Evolutionary conservation across 1,284 basidiomycete genomes (phyloP).

Genomic region (Trametes polyzona): DNA sequence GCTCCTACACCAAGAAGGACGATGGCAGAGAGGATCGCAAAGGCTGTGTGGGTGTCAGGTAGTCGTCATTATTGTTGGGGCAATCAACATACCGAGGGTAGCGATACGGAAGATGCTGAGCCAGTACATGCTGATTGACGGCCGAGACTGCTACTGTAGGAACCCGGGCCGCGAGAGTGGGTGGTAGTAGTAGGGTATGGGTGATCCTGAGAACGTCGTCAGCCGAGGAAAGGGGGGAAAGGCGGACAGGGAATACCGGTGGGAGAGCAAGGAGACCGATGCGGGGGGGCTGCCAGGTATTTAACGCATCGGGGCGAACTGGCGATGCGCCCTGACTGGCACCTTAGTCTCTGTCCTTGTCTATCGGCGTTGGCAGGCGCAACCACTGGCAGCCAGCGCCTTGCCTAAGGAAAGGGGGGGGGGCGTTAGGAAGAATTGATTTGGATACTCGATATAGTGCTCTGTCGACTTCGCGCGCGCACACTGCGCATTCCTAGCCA

Average conservation of each 20-base stretch:
- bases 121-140: conserved; percentile 11
- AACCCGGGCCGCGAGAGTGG: neutral
- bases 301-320: neutral
- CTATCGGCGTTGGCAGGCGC: conserved; percentile 4
- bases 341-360: conserved; percentile 19
- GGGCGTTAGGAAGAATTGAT: neutral
- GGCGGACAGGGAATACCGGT: too few species aligned
- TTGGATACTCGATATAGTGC: conserved; percentile 14
- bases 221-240: too few species aligned
- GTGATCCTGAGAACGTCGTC: neutral
- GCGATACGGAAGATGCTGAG: conserved; percentile 16
- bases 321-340: neutral
- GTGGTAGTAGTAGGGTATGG: too few species aligned
- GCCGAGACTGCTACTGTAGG: neutral
- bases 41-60: conserved; percentile 6
- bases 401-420: neutral
- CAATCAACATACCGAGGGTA: conserved; percentile 7
- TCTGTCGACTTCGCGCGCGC: conserved; percentile 6
- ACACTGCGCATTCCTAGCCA: conserved; percentile 8
- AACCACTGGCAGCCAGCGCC: conserved; percentile 11
- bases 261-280: neutral
- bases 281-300: neutral
- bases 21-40: conserved; percentile 12
- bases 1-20: conserved; percentile 20
- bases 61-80: too few species aligned